phyloP scores from a whole-genome alignment of 108 stramenopile genomes.

The Cyclotella distinguenda region DNA sequence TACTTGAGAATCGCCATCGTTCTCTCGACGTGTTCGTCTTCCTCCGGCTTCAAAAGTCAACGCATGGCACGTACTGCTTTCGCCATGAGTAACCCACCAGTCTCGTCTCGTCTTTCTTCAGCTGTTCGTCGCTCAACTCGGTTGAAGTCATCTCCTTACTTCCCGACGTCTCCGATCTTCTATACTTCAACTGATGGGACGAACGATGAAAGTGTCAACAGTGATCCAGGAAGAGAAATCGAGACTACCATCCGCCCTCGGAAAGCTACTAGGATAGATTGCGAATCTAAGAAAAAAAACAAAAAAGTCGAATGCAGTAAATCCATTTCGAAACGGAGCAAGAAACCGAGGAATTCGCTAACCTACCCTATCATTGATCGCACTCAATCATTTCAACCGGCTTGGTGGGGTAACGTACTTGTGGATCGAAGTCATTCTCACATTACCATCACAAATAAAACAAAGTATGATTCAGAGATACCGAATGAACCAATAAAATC shows the following conservation, averaged over 20 bases:
- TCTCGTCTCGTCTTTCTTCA: background rate
- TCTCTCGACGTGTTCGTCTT: no score
- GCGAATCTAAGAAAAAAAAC: background rate
- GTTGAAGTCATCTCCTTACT: slow-evolving; percentile 3
- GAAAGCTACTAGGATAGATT: background rate
- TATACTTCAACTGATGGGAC: background rate
- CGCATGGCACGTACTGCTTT: no score
- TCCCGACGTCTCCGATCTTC: background rate
- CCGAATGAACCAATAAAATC: background rate
- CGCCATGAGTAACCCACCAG: background rate
- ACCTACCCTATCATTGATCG: background rate
- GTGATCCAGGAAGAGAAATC: background rate
- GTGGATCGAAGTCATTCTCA: slow-evolving; percentile 2
- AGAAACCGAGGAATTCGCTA: background rate
- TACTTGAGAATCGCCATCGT: no score
- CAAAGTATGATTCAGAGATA: background rate
- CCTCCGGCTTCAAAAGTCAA: no score
- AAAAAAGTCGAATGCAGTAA: background rate
- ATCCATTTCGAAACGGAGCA: background rate
- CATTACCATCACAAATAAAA: background rate
- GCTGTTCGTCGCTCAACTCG: background rate
- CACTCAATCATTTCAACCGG: slow-evolving; percentile 41
- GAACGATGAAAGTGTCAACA: no score
- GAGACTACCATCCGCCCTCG: background rate
- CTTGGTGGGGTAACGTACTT: slow-evolving; percentile 45